These are phyloP conservation scores for Backusella australiensis DNA, from an alignment of 192 early-diverging fungal genomes.

Conservation along the genomic window DNA sequence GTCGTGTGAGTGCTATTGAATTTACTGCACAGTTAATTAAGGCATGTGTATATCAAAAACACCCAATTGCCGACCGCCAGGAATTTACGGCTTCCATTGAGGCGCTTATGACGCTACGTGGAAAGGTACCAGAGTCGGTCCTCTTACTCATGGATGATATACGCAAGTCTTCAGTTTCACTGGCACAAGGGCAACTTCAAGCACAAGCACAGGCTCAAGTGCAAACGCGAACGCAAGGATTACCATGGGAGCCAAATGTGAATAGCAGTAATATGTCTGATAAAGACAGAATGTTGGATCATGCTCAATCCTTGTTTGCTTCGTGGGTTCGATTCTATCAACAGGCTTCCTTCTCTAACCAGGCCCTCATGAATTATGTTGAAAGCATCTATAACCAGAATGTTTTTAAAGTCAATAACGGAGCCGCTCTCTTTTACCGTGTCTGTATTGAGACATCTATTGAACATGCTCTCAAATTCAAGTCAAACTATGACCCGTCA, in stretches of 20 bases:
- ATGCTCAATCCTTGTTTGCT: slow-evolving; percentile 62
- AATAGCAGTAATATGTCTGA: slow-evolving; percentile 4
- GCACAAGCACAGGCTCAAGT: slow-evolving; percentile 44
- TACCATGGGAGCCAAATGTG: not conserved
- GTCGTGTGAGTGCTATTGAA: slow-evolving; percentile 65
- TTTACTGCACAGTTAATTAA: slow-evolving; percentile 77
- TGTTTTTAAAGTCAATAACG: slow-evolving; percentile 71
- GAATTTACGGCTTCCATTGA: slow-evolving; percentile 75
- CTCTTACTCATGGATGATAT: slow-evolving; percentile 56
- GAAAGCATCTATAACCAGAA: slow-evolving; percentile 27
- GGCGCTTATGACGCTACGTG: slow-evolving; percentile 65
- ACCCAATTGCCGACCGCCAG: slow-evolving; percentile 45
- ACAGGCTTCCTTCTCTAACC: slow-evolving; percentile 68
- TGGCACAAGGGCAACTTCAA: slow-evolving; percentile 12
- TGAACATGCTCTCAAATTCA: slow-evolving; percentile 68
- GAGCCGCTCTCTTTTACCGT: slow-evolving; percentile 86
- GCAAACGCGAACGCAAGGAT: not conserved
- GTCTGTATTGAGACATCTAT: slow-evolving; percentile 86
- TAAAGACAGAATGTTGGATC: slow-evolving; percentile 59
- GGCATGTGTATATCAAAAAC: slow-evolving; percentile 60
- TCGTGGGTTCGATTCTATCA: slow-evolving; percentile 80
- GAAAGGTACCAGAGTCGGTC: slow-evolving; percentile 55
- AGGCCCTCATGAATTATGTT: slow-evolving; percentile 64
- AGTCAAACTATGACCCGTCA: slow-evolving; percentile 7
- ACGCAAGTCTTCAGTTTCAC: slow-evolving; percentile 56